These are phyloP conservation scores for Thraustotheca clavata DNA, from an alignment of 352 stramenopile species.

Conservation along the genomic window DNA sequence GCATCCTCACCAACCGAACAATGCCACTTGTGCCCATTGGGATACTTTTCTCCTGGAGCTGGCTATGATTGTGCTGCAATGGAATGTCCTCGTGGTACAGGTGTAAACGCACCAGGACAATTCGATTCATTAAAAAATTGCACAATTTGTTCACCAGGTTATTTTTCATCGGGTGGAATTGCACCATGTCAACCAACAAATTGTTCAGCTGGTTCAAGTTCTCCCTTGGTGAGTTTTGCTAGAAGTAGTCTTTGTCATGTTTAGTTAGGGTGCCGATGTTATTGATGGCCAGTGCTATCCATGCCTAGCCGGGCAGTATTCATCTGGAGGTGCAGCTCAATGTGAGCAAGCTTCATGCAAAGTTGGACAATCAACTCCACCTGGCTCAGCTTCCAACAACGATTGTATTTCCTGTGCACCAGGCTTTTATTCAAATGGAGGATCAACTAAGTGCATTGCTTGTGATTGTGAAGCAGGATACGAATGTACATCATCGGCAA, in stretches of 20 bases:
- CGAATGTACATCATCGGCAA: background rate
- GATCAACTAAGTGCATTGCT: slow-evolving; percentile 11
- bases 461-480: background rate
- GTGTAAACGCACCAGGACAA: too few relatives aligned
- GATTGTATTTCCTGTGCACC: background rate
- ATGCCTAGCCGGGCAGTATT: background rate
- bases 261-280: slow-evolving; percentile 13
- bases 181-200: background rate
- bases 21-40: background rate
- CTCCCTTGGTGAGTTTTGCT: too few relatives aligned
- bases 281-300: slow-evolving; percentile 6
- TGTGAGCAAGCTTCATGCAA: background rate
- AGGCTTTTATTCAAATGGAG: slow-evolving; percentile 8
- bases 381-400: background rate
- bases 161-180: too few relatives aligned
- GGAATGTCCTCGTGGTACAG: background rate
- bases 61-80: background rate
- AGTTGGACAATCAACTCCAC: background rate
- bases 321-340: background rate
- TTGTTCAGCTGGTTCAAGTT: background rate
- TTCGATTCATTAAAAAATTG: too few relatives aligned
- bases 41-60: background rate
- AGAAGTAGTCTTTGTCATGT: background rate
- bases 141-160: too few relatives aligned
- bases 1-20: background rate